Base-by-base conservation (phyloP, 2,329 filamentous ascomycete species). In the Ophiostoma piceae region DNA sequence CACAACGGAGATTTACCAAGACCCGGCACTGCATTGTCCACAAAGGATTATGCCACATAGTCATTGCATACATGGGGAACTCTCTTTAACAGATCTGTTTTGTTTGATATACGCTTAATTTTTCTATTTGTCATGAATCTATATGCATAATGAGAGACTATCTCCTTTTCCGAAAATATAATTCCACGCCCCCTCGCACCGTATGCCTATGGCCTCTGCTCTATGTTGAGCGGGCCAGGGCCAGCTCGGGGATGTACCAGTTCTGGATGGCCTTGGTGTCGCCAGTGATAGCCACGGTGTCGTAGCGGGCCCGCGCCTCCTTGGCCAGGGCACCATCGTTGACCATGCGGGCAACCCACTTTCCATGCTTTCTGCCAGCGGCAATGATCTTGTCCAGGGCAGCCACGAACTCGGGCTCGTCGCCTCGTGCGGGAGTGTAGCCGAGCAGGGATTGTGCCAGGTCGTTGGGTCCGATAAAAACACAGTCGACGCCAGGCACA, bases 191-290 rank as follows among this genome's bases (percentile, higher is more conserved):
- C 51, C 51, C n/a, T 26, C 22, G 8, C n/a, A 3, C 51, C 6
- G 19, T 54, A 7, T 26, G n/a, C 43, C 7, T 43, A 12, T 12
- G 35, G 3, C 16, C 2, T 26, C 39, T 7, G 9, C 39, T 32
- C 68, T 68, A 78, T 72, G 77, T 47, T 47, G 51, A 80, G 22
- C 79, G 75, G 16, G 80, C 80, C 73, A 80, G 73, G 2, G 79
- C 75, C 68, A 81, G 76, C 74, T 82, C 80, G 1, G 77, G 69
- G 0, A 76, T 80, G 72, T 84, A 84, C 82, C 82, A 84, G 70
- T 83, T 83, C 71, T 84, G 82, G 68, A 84, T 81, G 0, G 82
- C 82, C 75, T 80, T 81, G 0, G 78, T 80, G 69, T 84, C 82
- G 26, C 78, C 78, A 2, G 78, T 82, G 19, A 84, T 79, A 5